Evolutionary conservation across 345 rosid genomes (phyloP), one percentile per base, ranked within the genome.

Genomic region (Pistacia atlantica): DNA sequence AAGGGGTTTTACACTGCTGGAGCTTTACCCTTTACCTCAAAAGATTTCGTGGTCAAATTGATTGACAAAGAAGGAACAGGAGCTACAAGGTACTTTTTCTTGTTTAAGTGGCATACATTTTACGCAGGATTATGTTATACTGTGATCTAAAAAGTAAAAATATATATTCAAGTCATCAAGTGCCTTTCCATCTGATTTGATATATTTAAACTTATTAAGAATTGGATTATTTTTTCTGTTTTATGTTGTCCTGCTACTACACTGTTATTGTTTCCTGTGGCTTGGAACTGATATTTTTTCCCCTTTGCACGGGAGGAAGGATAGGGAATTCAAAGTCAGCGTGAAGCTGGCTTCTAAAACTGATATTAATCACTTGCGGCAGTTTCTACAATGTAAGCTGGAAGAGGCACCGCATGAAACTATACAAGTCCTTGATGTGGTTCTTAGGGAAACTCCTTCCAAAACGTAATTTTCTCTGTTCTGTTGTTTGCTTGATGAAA

Each of bases 381-480:
- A 80, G 52, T 88, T 88, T 78, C 75, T 88, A 75, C 84, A 74
- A 42, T 87, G 88, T 10, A 83, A 75, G 70, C 86, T 79, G 68
- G 79, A 87, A 58, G 92, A 88, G 78, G 88, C 92, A 16, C 92
- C 92, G 1, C 92, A 86, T 71, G 92, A 88, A 69, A 89, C 88
- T 5, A 85, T 88, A 33, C 92, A 88, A 77, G 85, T 86, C 57
- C 84, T 88, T n/a, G 92, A 88, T 74, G 87, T 88, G 65, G 92
- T 88, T 42, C 74, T 88, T 54, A 85, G 90, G 37, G 92, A 88
- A 70, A 74, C 86, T 25, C 88, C 90, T 52, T 83, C 84, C 22
- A 64, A 49, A 58, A 69, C 69, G 82, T 79, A 63, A 55, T 69
- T 55, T 38, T 51, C 20, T 69, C 3, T 20, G 54, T 35, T 69